phyloP scores from a whole-genome alignment of 345 rosid genomes.

The Lagerstroemia speciosa region DNA sequence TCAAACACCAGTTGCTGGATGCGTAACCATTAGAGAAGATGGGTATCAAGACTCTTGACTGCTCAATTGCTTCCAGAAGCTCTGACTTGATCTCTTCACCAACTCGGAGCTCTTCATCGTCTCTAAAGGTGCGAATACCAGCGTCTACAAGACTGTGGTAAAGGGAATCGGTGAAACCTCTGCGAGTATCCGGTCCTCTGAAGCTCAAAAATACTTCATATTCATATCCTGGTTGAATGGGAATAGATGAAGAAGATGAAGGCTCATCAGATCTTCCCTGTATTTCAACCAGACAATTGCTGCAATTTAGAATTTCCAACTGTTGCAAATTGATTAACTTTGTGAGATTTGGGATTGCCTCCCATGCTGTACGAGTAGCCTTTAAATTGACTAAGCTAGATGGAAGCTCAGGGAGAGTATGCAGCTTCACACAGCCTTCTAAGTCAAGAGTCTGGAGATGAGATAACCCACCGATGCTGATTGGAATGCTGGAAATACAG shows the following conservation, averaged over 20 bases:
- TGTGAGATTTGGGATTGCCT: background rate
- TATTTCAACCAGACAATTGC: too few relatives aligned
- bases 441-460: background rate
- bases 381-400: background rate
- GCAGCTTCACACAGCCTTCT: background rate
- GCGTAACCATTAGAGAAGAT: constrained; percentile 5
- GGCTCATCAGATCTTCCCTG: background rate
- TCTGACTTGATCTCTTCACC: constrained; percentile 5
- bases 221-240: background rate
- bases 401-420: background rate
- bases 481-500: background rate
- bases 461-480: background rate
- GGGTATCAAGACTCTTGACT: constrained; percentile 3
- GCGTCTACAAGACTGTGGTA: background rate
- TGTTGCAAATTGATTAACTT: background rate
- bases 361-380: background rate
- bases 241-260: background rate
- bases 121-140: background rate
- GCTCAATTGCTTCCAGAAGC: constrained; percentile 7
- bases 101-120: background rate
- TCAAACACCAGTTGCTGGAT: constrained; percentile 9
- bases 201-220: constrained; percentile 8
- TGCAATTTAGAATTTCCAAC: background rate
- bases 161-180: background rate
- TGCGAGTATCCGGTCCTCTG: constrained; percentile 4